phyloP scores from a whole-genome alignment of 2,329 filamentous ascomycete genomes.

The Calonectria leucothoes region DNA sequence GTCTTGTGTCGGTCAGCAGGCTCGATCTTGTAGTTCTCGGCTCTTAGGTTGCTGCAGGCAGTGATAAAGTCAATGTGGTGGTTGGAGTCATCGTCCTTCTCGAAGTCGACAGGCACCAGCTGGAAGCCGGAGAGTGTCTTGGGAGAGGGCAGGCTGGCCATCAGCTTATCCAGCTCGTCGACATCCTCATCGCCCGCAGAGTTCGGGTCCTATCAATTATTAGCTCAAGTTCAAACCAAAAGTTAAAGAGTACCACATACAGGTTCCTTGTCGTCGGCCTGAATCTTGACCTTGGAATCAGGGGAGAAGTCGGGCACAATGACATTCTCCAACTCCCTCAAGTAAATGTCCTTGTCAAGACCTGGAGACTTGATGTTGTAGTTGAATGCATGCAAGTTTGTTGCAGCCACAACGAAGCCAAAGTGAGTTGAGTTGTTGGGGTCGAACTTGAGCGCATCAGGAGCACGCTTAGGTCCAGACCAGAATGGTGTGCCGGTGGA shows the following conservation, averaged over 20 bases:
- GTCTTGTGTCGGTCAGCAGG: conserved; percentile 95
- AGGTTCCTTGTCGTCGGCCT: conserved; percentile 93
- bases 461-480: conserved; percentile 98
- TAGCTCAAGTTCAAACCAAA: background rate
- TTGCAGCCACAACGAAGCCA: conserved; percentile 86
- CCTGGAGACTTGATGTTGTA: conserved; percentile 93
- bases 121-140: conserved; percentile 89
- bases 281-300: conserved; percentile 92
- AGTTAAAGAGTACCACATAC: conserved; percentile 55
- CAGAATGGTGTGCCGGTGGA: conserved; percentile 93
- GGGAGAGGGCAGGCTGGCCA: conserved; percentile 78
- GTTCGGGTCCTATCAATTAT: conserved; percentile 77
- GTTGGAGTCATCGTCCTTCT: conserved; percentile 98
- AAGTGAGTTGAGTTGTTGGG: conserved; percentile 86
- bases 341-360: conserved; percentile 75
- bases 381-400: conserved; percentile 97
- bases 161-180: conserved; percentile 79
- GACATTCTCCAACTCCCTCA: conserved; percentile 87
- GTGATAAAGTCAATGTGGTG: conserved; percentile 99
- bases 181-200: conserved; percentile 77
- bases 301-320: conserved; percentile 96
- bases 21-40: conserved; percentile 97
- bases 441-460: conserved; percentile 91
- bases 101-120: conserved; percentile 92
- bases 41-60: conserved; percentile 93